Conservation (phyloP, 1,284 basidiomycete species). For the Vanrija sp. region DNA sequence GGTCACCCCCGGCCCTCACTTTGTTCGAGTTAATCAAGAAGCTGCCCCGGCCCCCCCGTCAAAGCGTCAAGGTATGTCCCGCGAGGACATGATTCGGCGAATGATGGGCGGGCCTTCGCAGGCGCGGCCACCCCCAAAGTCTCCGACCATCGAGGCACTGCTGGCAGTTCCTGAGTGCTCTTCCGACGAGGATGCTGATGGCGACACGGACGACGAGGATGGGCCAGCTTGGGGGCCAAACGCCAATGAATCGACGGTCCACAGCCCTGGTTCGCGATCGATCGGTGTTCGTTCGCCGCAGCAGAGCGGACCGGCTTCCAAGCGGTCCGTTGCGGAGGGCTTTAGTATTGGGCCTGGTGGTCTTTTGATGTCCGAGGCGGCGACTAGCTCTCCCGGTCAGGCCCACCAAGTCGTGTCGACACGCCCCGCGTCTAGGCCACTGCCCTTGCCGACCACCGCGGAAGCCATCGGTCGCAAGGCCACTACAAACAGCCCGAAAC, state of each 20-base stretch:
- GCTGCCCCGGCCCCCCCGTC: no score
- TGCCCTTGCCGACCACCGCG: neutral
- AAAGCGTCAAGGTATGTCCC: neutral
- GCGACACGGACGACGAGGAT: conserved; percentile 13
- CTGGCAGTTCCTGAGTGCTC: conserved; percentile 22
- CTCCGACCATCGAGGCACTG: conserved; percentile 20
- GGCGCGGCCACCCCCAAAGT: neutral
- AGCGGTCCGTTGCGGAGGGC: neutral
- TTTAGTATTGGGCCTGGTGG: conserved; percentile 32
- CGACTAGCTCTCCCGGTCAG: no score
- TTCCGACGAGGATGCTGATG: conserved; percentile 23
- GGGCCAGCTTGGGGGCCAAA: no score
- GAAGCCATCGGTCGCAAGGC: neutral
- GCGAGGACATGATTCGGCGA: conserved; percentile 9
- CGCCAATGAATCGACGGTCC: no score
- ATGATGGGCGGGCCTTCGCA: neutral
- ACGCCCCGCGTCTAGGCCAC: no score
- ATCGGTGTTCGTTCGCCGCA: no score
- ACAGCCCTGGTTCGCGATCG: neutral
- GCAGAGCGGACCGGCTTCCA: neutral
- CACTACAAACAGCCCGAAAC: neutral
- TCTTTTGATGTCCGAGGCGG: neutral
- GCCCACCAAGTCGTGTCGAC: no score
- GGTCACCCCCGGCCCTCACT: no score
- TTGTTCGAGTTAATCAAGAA: no score